These are phyloP conservation scores for Pichia sp. DNA, from an alignment of 1,139 yeast species.

Conservation along the genomic window DNA sequence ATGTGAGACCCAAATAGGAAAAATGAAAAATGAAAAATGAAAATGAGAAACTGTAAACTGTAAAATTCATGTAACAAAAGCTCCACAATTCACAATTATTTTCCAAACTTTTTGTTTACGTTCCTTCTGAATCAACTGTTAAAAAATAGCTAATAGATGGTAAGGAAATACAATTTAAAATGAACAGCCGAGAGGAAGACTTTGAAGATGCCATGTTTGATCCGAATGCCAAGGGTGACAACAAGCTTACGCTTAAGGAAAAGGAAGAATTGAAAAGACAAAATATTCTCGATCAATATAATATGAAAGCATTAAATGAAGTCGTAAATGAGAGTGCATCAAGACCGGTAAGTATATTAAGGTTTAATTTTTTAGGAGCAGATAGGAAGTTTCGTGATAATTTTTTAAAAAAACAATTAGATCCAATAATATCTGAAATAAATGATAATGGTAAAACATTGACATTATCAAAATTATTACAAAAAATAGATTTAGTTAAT, in stretches of 20 bases:
- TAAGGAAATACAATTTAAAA: not conserved
- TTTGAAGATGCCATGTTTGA: conserved; percentile 10
- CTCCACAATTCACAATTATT: too few relatives aligned
- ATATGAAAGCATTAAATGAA: conserved; percentile 35
- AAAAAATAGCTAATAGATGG: too few relatives aligned
- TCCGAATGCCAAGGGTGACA: not conserved
- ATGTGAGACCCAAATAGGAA: too few relatives aligned
- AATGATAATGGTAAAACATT: conserved; percentile 7
- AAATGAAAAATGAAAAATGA: too few relatives aligned
- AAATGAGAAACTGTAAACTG: too few relatives aligned
- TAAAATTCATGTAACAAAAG: too few relatives aligned
- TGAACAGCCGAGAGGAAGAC: conserved; percentile 3
- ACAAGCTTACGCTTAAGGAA: conserved; percentile 5
- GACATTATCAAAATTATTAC: conserved; percentile 35
- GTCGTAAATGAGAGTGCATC: conserved; percentile 39
- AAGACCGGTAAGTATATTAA: conserved; percentile 40
- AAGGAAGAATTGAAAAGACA: conserved; percentile 22
- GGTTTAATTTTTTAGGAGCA: conserved; percentile 52
- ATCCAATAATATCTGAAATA: conserved; percentile 39
- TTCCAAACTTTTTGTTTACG: too few relatives aligned
- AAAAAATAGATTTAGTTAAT: conserved; percentile 39
- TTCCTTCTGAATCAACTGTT: too few relatives aligned
- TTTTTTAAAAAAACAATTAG: conserved; percentile 49
- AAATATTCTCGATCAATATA: conserved; percentile 32
- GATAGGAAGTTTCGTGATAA: conserved; percentile 41